These are phyloP conservation scores for Verticillium nubilum DNA, from an alignment of 2,329 filamentous ascomycete genomes.

Conservation along the genomic window DNA sequence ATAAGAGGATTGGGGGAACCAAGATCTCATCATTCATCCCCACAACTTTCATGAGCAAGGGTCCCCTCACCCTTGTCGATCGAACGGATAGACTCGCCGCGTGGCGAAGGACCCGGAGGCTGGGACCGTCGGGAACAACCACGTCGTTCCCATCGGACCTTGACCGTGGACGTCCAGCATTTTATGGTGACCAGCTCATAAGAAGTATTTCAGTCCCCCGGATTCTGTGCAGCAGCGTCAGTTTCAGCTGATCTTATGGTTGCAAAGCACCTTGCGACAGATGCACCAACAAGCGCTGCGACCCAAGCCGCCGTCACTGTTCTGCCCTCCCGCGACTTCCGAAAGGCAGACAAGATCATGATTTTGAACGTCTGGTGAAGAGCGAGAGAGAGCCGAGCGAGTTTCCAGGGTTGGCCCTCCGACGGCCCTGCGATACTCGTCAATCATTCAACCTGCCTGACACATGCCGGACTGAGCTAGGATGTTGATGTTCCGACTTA, in stretches of 20 bases:
- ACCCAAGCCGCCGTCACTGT: neutral
- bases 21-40: neutral
- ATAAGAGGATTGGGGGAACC: neutral
- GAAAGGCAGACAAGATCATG: neutral
- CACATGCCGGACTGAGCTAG: neutral
- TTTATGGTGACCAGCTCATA: neutral
- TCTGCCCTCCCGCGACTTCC: neutral
- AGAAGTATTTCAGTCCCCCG: neutral
- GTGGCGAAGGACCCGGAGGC: constrained; percentile 1
- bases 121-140: constrained; percentile 1
- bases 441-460: neutral
- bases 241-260: neutral
- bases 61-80: constrained; percentile 1
- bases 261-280: neutral
- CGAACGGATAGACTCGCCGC: constrained; percentile 1
- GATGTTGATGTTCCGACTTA: neutral
- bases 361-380: neutral
- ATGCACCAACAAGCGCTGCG: neutral
- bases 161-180: neutral
- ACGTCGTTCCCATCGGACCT: neutral
- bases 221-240: neutral
- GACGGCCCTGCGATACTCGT: neutral
- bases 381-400: neutral
- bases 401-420: neutral
- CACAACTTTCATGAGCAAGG: neutral